Evolutionary conservation across 768 basidiomycete species (phyloP), one percentile per base, ranked within the genome.

Genomic region (Hirschioporus abietinus): DNA sequence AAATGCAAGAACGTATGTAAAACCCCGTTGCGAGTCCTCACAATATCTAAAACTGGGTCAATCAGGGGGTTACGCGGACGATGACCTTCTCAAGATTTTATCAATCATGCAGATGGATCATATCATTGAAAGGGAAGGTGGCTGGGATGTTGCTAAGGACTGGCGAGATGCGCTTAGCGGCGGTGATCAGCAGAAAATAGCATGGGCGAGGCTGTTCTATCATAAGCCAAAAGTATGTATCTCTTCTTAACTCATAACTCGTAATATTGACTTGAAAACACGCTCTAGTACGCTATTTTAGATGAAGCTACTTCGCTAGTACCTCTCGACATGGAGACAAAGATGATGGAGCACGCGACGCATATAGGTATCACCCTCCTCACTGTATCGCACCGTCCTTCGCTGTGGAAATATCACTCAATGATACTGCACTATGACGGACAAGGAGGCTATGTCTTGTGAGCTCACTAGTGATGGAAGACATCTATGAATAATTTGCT

Each of bases 291-390:
- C 71, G 96, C 96, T 12, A 95, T 99, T 66, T 81, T 99, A 62
- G 96, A 99, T 72, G 96, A 99, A 75, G 96, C 96, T 64, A 98
- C 96, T 3, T 94, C 92, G 20, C 88, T 96, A 3, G 96, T 99
- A 8, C 95, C 95, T 2, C 85, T 90, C 5, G 93, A 96, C 64
- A 89, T 96, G 76, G 96, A 98, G 78, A 93, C 91, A 63, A 80
- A 84, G 77, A 96, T 99, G 94, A 98, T 96, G 88, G 92, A 94
- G 73, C 86, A 92, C 71, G 96, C 95, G 1, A 91, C 92, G 0
- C 80, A 83, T 64, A 81, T 97, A 27, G 92, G 91, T 1, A 98
- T 98, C 72, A 98, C 96, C 0, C 83, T 99, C 26, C 78, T 99
- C 69, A 98, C 95, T 0, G 96, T 99, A 35, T 96, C 95, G 42